Evolutionary conservation across 805 yeast genomes (phyloP), one percentile per base, ranked within the genome.

Genomic region (Schwanniomyces sp.): DNA sequence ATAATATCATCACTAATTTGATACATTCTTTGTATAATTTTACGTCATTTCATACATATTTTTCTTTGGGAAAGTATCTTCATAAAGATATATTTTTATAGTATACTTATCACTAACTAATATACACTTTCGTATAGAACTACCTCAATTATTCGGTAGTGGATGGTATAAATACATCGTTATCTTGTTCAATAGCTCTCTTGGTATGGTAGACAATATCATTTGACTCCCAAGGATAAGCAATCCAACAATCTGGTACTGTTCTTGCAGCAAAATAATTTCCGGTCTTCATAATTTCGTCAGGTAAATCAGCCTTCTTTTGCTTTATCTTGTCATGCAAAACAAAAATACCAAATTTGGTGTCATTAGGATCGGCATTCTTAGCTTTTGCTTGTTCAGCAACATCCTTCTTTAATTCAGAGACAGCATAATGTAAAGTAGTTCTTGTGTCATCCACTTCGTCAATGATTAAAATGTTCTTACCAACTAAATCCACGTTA

Each of bases 381-480:
- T 80, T 68, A 17, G 75, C 81, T 45, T 70, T 59, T 37, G 85
- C 81, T 68, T 85, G 90, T 37, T 72, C 76, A 9, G 57, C 80
- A 37, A 86, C 84, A 66, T 87, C 95, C 59, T 84, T 83, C 61
- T 85, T 79, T 62, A 87, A 72, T 63, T 87, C 95, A 45, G 81
- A 75, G 34, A 87, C 75, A 3, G 94, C 94, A 59, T 87, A 87
- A 61, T 86, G 91, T 50, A 87, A 74, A 28, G 95, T 87, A 39
- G 91, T 86, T 74, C 95, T 79, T 24, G 95, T 87, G 63, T 87
- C 95, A 66, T 87, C 95, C 40, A 87, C 95, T 65, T 87, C 95
- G 62, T 87, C 95, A 41, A 87, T 87, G 49, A 87, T 82, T 60
- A 87, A 69, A 21, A 87, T 79, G 58, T 79, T 85, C 65, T 86